Evolutionary conservation across 1,284 basidiomycete genomes (phyloP).

Genomic region (Apiotrichum domesticum): DNA sequence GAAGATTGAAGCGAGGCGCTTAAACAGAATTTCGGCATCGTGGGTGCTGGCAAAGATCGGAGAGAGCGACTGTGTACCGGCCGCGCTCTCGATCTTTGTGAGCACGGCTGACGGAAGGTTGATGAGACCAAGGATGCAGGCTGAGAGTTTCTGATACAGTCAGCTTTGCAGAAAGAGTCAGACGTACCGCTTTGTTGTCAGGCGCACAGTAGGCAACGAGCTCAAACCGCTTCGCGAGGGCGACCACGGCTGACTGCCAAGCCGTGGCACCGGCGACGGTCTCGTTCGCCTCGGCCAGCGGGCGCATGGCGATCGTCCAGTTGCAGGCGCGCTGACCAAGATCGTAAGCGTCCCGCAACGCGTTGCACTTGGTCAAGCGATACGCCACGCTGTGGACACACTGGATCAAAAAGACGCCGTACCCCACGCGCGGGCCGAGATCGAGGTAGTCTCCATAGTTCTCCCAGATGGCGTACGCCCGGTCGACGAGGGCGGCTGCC

Average conservation of each 20-base stretch:
- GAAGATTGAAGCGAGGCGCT: conserved; percentile 3
- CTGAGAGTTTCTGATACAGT: conserved; percentile 14
- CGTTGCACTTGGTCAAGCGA: conserved; percentile 30
- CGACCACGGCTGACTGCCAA: background rate
- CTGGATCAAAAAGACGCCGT: conserved; percentile 5
- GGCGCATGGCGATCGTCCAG: conserved; percentile 16
- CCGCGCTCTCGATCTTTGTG: background rate
- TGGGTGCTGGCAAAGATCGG: conserved; percentile 6
- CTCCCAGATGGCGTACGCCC: background rate
- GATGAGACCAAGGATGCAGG: conserved; percentile 16
- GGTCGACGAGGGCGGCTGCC: conserved; percentile 2
- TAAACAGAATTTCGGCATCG: conserved; percentile 14
- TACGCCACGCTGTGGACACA: conserved; percentile 20
- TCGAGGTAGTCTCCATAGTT: background rate
- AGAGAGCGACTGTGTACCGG: conserved; percentile 2
- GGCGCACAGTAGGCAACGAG: conserved; percentile 67
- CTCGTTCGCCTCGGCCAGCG: conserved; percentile 6
- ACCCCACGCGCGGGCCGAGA: background rate
- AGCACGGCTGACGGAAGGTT: conserved; percentile 1
- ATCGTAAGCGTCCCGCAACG: conserved; percentile 14
- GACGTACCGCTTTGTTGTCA: conserved; percentile 52
- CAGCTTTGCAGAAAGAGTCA: background rate
- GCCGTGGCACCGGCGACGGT: background rate
- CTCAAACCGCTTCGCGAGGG: conserved; percentile 58
- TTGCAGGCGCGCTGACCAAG: conserved; percentile 30